Evolutionary conservation across 495 filamentous ascomycete species (phyloP), one percentile per base, ranked within the genome.

Genomic region (Penicillium chermesinum): DNA sequence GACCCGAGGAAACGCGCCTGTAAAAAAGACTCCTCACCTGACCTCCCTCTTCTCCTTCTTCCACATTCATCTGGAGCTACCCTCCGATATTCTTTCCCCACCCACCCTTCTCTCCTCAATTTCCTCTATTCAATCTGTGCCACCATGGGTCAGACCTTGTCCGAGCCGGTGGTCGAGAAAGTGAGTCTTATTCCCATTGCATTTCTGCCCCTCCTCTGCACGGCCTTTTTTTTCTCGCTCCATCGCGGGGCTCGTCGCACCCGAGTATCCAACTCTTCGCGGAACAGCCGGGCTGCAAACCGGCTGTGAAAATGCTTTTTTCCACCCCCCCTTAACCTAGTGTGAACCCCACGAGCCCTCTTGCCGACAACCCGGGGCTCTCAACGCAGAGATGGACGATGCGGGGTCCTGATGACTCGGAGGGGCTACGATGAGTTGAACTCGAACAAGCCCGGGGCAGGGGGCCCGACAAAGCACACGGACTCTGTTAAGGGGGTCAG

Each of bases 101-200:
- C 33, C 33, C 22, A 20, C 15, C 15, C 44, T 20, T 22, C 16
- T 20, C 21, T 9, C 20, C 22, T 32, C 21, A 52, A 49, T 55
- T 50, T 73, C 25, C 25, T 30, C 25, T 30, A 30, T 64, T 56
- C 50, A 58, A 58, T 61, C 49, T 46, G 54, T 57, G 57, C 45
- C 57, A 63, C 49, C 40, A 98, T 98, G 93, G 93, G 93, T 82
- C 93, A 98, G 81, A 98, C 93, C 67, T 85, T 98, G 64, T 97
- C 93, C 65, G 94, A 98, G 78, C 93, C 93, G 42, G 91, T 97
- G 59, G 86, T 95, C 55, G 93, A 97, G 62, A 98, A 98, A 90
- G 93, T 98, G 77, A 63, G 85, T 66, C 53, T 21, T 44, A 46
- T 46, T 45, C 47, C 47, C 40, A 54, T 53, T 58, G 51, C 48